Base-by-base conservation (phyloP, 768 basidiomycete genomes). In the Mycena epipterygia region DNA sequence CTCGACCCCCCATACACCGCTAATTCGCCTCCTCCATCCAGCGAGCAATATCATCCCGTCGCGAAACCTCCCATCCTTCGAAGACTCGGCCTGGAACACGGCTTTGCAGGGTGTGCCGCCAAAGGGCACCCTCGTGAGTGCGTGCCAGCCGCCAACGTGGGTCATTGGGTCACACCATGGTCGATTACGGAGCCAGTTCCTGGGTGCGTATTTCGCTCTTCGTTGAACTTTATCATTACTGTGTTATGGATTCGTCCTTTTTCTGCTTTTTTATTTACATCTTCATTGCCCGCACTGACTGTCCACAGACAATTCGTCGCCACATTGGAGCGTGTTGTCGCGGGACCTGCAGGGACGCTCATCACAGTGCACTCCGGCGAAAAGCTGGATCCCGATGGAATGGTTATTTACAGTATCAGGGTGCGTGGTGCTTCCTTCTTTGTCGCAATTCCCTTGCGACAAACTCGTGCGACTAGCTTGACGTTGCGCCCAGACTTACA, bases 331-430 rank as follows among this genome's bases (percentile, higher is more conserved):
- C 76, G 79, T 19, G 75, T 27, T 25, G 78, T 76, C 53, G 67
- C 76, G 17, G 78, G 78, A 11, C 76, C 78, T 0, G 68, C 67
- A n/a, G 75, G 71, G 46, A 73, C 71, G 3, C 58, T 78, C 53
- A 72, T 79, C 39, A 77, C 73, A 3, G 71, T 78, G 33, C 78
- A 78, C 65, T 76, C 74, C 53, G 78, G 78, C 6, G 78, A 78
- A 71, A 79, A 79, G 52, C 61, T 78, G 12, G 76, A 79, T 27
- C 73, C 76, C 19, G 64, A 68, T 41, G 71, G 71, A 29, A 68
- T 66, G 55, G 71, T 72, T 11, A 55, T 72, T 7, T 72, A n/a
- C n/a, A n/a, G n/a, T n/a, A 67, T 21, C 55, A 64, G 25, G 71
- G 71, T 72, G 5, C 49, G 61, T 29, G 11, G 30, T 41, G 32